Base-by-base conservation (phyloP, 805 yeast species). In the Yamadazyma scolyti region DNA sequence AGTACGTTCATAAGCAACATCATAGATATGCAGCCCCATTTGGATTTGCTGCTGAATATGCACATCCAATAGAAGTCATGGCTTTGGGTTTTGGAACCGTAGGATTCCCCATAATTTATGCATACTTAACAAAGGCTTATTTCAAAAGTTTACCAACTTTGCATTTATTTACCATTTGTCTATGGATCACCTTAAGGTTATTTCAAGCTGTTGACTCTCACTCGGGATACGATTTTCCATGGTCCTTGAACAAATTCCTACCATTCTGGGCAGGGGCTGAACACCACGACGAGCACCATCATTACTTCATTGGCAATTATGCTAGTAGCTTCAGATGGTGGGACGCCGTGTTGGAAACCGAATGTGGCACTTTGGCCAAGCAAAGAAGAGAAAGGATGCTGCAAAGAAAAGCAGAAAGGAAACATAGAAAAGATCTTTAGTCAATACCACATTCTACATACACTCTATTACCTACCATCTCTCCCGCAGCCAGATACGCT, bases 221-320 rank as follows among this genome's bases (percentile, higher is more conserved):
- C 61, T 88, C 97, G 9, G 98, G 97, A 37, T 93, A 90, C 62
- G 97, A 90, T 57, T 90, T 90, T 77, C 97, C 98, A 42, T 80
- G 94, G 86, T 86, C 96, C 4, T 71, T 90, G 53, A 93, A 87
- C 64, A 87, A 88, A 56, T 78, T 90, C 62, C 56, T 90, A 39
- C 97, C 97, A 28, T 75, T 93, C 65, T 89, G 97, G 97, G 95
- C 97, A 4, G 97, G 97, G 44, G 96, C 97, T 14, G 96, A 85
- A 52, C 97, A 90, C 62, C 97, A 90, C 58, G 98, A 90, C 61
- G 85, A 85, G 62, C 98, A 90, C 57, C 98, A 90, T 59, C 95
- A 85, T 58, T 88, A 82, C 66, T 90, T 90, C 63, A 83, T 87
- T 48, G 97, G 97, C 45, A 88, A 89, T 62, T 90, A 87, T 58